A percentile compares a stretch with the other conserved stretches of the same genome.
Conservation (phyloP, 176 grass and related monocot genomes). For the Echinochloa phyllopogon region DNA sequence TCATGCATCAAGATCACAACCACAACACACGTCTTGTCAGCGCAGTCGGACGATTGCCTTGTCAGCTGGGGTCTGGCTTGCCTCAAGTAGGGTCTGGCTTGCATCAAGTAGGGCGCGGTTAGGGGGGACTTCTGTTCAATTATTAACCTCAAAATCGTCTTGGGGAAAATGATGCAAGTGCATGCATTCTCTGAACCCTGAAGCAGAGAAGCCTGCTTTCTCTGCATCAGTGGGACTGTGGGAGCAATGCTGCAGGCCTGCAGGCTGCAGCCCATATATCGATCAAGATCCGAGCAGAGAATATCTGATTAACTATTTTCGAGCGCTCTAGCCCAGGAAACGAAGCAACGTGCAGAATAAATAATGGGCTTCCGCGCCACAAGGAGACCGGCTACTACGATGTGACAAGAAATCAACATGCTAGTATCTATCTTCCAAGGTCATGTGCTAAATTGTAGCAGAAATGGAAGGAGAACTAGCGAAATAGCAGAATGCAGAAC, state of each 20-base stretch:
- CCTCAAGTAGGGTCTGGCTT: not conserved
- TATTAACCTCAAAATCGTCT: not conserved
- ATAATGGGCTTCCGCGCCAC: not conserved
- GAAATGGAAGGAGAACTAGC: too few species aligned
- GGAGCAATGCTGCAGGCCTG: not conserved
- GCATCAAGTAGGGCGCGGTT: not conserved
- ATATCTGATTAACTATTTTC: slow-evolving; percentile 12
- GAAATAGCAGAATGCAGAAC: too few species aligned
- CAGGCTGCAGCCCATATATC: not conserved
- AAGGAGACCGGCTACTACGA: too few species aligned
- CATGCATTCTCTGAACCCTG: slow-evolving; percentile 2
- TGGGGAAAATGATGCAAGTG: not conserved
- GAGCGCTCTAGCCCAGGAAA: not conserved
- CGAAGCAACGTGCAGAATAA: slow-evolving; percentile 6
- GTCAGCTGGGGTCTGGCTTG: slow-evolving; percentile 24
- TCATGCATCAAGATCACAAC: slow-evolving; percentile 34
- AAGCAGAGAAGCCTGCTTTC: not conserved
- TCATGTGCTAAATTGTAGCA: too few species aligned
- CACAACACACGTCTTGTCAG: not conserved
- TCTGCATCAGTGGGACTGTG: not conserved
- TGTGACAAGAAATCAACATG: too few species aligned
- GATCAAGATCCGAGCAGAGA: slow-evolving; percentile 17
- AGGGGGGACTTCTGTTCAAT: slow-evolving; percentile 2
- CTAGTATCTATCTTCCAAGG: too few species aligned
- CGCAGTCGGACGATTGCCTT: not conserved